Conservation (phyloP, 1,139 yeast genomes). For the Sugiyamaella neomexicana region DNA sequence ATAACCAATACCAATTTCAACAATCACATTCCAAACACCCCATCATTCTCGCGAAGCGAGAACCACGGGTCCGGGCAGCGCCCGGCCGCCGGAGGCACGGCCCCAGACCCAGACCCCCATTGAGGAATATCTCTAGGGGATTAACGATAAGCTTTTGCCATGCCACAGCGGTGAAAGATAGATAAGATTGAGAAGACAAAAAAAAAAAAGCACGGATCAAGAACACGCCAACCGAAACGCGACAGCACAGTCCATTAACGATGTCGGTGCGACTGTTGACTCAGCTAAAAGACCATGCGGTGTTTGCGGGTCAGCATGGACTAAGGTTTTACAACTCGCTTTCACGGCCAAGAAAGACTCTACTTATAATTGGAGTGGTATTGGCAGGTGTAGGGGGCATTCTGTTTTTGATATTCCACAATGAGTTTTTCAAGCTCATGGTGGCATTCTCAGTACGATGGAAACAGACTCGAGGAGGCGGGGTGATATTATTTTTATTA, state of each 20-base stretch:
- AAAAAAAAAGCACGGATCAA: neutral
- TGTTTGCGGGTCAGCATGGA: conserved; percentile 3
- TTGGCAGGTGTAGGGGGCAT: conserved; percentile 34
- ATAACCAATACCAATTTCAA: too few relatives aligned
- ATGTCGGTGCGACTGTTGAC: conserved; percentile 5
- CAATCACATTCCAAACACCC: neutral
- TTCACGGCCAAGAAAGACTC: conserved; percentile 14
- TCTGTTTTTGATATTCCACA: conserved; percentile 50
- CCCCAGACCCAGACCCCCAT: neutral
- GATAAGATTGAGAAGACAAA: neutral
- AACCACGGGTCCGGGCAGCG: neutral
- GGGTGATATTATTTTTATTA: conserved; percentile 52
- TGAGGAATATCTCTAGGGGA: neutral
- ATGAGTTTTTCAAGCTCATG: conserved; percentile 46
- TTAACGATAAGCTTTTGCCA: too few relatives aligned
- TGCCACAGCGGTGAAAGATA: too few relatives aligned
- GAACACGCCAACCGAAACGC: neutral
- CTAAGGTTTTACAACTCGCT: conserved; percentile 12
- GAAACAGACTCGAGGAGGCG: conserved; percentile 51
- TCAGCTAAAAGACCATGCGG: conserved; percentile 11
- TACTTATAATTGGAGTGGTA: conserved; percentile 18
- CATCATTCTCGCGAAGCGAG: neutral
- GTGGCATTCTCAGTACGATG: conserved; percentile 51
- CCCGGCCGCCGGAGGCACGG: neutral
- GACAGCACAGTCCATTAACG: neutral